A percentile compares a stretch with the other conserved stretches of the same genome.
phyloP scores from a whole-genome alignment of 768 basidiomycete genomes.

The Udeniomyces megalosporus region DNA sequence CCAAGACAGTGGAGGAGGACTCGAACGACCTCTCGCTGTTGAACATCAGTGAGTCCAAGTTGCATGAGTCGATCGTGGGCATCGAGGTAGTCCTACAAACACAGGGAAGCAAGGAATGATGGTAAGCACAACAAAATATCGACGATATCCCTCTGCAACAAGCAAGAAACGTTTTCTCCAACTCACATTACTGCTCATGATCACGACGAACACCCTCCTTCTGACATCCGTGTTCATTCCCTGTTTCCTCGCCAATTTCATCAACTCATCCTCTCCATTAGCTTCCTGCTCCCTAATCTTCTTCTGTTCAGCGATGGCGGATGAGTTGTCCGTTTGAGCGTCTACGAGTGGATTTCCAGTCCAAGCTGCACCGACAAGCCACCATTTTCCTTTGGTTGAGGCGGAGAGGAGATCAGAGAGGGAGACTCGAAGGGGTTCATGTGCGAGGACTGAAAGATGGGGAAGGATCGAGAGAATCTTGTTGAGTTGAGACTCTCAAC shows the following conservation, averaged over 20 bases:
- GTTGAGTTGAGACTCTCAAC: background rate
- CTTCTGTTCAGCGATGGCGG: slow-evolving; percentile 16
- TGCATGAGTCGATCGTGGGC: slow-evolving; percentile 80
- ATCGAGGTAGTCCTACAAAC: slow-evolving; percentile 77
- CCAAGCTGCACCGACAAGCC: slow-evolving; percentile 96
- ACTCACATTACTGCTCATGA: slow-evolving; percentile 89
- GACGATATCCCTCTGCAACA: background rate
- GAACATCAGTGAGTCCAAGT: slow-evolving; percentile 66
- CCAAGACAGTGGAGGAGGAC: slow-evolving; percentile 75
- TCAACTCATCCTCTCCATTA: slow-evolving; percentile 33
- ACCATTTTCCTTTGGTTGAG: slow-evolving; percentile 88
- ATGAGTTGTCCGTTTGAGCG: background rate
- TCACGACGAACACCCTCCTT: slow-evolving; percentile 71
- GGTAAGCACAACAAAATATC: background rate
- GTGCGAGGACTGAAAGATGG: slow-evolving; percentile 44
- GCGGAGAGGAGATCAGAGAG: slow-evolving; percentile 70
- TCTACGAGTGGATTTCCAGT: slow-evolving; percentile 78
- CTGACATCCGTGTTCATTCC: slow-evolving; percentile 98
- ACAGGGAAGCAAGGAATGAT: background rate
- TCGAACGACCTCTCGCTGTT: slow-evolving; percentile 87
- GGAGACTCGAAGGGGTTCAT: slow-evolving; percentile 73
- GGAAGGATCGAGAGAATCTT: background rate
- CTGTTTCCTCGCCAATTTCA: slow-evolving; percentile 75
- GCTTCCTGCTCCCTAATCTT: slow-evolving; percentile 8
- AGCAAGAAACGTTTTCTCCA: too few relatives aligned